Percentiles rank a stretch among this genome's conserved stretches.
Evolutionary conservation across 2,329 filamentous ascomycete genomes (phyloP).

Genomic region (Neofusicoccum laricinum): DNA sequence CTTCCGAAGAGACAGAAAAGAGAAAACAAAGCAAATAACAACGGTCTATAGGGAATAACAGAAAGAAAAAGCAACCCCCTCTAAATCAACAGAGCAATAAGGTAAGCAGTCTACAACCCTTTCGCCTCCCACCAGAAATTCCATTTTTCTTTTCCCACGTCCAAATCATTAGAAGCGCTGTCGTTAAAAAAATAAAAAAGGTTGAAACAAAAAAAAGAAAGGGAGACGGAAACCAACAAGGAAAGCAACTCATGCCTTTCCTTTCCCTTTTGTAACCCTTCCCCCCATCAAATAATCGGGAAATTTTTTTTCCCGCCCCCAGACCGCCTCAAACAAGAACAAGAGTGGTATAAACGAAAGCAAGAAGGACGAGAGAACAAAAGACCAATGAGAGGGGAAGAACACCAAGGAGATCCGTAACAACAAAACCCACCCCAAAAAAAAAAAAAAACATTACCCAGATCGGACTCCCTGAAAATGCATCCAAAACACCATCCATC

Average conservation of each 20-base stretch:
- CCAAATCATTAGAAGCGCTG: too few relatives aligned
- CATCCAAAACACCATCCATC: background rate
- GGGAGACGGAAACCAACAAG: background rate
- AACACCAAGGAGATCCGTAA: background rate
- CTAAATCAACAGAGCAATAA: too few relatives aligned
- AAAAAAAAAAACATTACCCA: background rate
- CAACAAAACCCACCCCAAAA: background rate
- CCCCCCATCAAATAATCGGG: too few relatives aligned
- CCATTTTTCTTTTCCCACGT: too few relatives aligned
- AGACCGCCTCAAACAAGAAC: background rate
- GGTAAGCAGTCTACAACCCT: too few relatives aligned
- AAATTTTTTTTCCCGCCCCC: background rate
- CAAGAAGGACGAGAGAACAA: background rate
- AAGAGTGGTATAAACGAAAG: background rate
- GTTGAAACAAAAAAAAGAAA: background rate
- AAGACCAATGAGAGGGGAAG: background rate
- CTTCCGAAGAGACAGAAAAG: too few relatives aligned
- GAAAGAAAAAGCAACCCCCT: background rate
- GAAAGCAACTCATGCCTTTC: background rate
- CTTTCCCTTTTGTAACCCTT: too few relatives aligned
- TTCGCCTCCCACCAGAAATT: too few relatives aligned
- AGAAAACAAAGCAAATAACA: too few relatives aligned
- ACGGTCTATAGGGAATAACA: background rate
- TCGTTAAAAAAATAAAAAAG: background rate
- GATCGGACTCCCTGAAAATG: background rate